Base-by-base conservation (phyloP, 2,329 filamentous ascomycete genomes). In the Botrytis sinoallii region DNA sequence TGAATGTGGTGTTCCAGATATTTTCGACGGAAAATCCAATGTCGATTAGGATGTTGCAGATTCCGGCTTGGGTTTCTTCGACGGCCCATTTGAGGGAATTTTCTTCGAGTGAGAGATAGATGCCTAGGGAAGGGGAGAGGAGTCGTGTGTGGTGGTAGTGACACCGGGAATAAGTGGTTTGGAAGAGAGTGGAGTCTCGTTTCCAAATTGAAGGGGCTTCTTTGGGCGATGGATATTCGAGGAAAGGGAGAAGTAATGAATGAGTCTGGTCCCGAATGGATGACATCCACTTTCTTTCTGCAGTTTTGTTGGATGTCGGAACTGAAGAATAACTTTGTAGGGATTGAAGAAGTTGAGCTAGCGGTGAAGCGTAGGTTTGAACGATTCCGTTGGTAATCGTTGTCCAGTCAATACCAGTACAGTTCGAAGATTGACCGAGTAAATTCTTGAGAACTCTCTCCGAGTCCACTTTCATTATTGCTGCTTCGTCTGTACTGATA, bases 401-500 rank as follows among this genome's bases (percentile, higher is more conserved):
- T 2, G 79, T 75, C 85, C 85, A 87, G 73, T 86, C 84, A n/a
- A 84, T 82, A 4, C 83, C 84, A 25, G 82, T 81, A 75, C 85
- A 83, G 40, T 75, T 73, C 75, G 20, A 75, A 46, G 63, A 77
- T 25, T 75, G 72, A 9, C 79, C 69, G 4, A 82, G 70, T 6
- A 78, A 38, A 73, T 76, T 65, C 35, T 68, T 70, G 46, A 85
- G 66, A 1, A 81, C 79, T 55, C 76, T 73, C 71, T 83, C 82
- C 0, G 81, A 80, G 42, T 79, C 75, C 5, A 64, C 65, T 60
- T 79, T 81, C 82, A 85, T 83, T 7, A 76, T 55, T 59, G 73
- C 72, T 1, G 83, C 83, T 70, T 84, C 83, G 4, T 74, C 73
- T 18, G 74, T 46, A 18, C 78, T 81, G 35, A 82, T 79, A 25